A percentile compares a stretch with the other conserved stretches of the same genome.
These are phyloP conservation scores for Cocos nucifera DNA, from an alignment of 176 grass and related monocot genomes.

Conservation along the genomic window DNA sequence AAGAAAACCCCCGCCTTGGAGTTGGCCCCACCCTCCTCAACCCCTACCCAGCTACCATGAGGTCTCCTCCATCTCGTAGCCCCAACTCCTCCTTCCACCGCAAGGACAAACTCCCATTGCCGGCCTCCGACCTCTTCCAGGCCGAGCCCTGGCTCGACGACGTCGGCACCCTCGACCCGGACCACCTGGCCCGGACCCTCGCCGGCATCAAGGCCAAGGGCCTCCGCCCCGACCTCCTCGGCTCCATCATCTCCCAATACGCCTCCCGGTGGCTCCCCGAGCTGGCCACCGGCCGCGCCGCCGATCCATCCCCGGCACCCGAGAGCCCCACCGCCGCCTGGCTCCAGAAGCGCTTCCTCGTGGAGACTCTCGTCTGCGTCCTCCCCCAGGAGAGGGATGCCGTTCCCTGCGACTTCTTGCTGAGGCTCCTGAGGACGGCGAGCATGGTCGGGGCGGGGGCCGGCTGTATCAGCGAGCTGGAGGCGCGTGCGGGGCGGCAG, in stretches of 20 bases:
- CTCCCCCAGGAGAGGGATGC: slow-evolving; percentile 42
- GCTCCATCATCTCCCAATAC: slow-evolving; percentile 75
- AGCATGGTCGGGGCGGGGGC: slow-evolving; percentile 73
- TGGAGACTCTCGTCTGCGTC: slow-evolving; percentile 75
- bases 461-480: slow-evolving; percentile 56
- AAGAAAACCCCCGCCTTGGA: too few relatives aligned
- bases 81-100: too few relatives aligned
- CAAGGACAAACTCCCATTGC: too few relatives aligned
- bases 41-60: too few relatives aligned
- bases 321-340: slow-evolving; percentile 83
- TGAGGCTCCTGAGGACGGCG: slow-evolving; percentile 64
- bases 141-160: slow-evolving; percentile 29
- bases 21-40: too few relatives aligned
- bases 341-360: slow-evolving; percentile 72
- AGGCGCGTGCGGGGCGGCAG: slow-evolving; percentile 54
- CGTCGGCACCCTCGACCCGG: slow-evolving; percentile 57
- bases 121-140: slow-evolving; percentile 5
- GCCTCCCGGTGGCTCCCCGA: slow-evolving; percentile 89
- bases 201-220: slow-evolving; percentile 55
- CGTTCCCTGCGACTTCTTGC: slow-evolving; percentile 69
- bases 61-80: too few relatives aligned
- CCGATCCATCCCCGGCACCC: slow-evolving; percentile 29
- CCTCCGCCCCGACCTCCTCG: slow-evolving; percentile 49
- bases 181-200: slow-evolving; percentile 66
- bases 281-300: slow-evolving; percentile 39